Evolutionary conservation across 2,329 filamentous ascomycete genomes (phyloP).

Genomic region (Trichophyton equinum): DNA sequence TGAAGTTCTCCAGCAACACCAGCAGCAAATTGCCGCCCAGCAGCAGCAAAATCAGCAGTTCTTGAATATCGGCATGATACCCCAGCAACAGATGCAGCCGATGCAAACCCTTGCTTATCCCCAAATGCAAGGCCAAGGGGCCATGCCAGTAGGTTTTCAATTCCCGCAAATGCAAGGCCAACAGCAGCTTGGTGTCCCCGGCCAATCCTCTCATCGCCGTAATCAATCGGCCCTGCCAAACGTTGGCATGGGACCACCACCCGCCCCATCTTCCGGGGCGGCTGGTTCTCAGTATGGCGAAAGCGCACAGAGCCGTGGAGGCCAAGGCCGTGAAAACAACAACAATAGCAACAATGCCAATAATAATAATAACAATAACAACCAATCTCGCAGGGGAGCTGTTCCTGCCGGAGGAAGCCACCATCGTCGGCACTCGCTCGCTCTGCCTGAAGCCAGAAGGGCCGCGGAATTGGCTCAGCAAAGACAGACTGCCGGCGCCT

Average conservation of each 20-base stretch:
- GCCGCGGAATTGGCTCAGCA: slow-evolving; percentile 93
- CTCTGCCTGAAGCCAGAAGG: slow-evolving; percentile 91
- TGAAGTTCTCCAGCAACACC: slow-evolving; percentile 87
- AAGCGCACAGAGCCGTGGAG: slow-evolving; percentile 29
- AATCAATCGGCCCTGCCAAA: slow-evolving; percentile 95
- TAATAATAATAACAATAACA: slow-evolving; percentile 14
- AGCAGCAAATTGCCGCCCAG: slow-evolving; percentile 91
- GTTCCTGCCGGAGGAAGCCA: slow-evolving; percentile 61
- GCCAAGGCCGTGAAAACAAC: slow-evolving; percentile 61
- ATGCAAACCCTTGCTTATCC: slow-evolving; percentile 46
- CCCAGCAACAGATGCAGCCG: slow-evolving; percentile 65
- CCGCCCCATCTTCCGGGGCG: slow-evolving; percentile 78
- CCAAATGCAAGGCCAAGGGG: slow-evolving; percentile 50
- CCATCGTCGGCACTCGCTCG: slow-evolving; percentile 85
- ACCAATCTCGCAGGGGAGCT: slow-evolving; percentile 60
- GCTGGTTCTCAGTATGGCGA: slow-evolving; percentile 35
- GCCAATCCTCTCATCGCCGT: slow-evolving; percentile 81
- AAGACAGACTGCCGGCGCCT: slow-evolving; percentile 84
- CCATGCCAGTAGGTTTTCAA: slow-evolving; percentile 48
- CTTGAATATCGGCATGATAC: slow-evolving; percentile 76
- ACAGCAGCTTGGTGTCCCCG: slow-evolving; percentile 34
- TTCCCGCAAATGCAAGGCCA: slow-evolving; percentile 71
- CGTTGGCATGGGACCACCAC: slow-evolving; percentile 80
- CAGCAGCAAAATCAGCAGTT: slow-evolving; percentile 65
- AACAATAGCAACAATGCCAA: background rate